Base-by-base conservation (phyloP, 2,329 filamentous ascomycete genomes). In the Sphaerulina musiva region DNA sequence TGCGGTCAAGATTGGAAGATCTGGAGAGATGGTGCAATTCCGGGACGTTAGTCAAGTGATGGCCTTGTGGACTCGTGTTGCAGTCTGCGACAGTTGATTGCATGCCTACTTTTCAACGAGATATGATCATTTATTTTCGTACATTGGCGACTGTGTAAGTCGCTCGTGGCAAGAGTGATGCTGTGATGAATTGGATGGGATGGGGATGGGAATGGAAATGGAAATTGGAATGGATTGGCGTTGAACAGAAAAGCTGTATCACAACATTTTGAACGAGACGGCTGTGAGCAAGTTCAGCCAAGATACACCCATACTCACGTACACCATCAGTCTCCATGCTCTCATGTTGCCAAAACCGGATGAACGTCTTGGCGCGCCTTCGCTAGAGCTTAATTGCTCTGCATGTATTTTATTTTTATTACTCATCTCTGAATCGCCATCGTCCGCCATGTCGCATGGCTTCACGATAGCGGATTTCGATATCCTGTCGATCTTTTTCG, bases 351-450 rank as follows among this genome's bases (percentile, higher is more conserved):
- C 12, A 12, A 2, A 29, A 26, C 40, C 14, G 40, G 40, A 23
- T 10, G 40, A 42, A 42, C 20, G 11, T 20, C 14, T 9, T 14
- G 26, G 26, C 3, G 5, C 26, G 5, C 6, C 6, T 7, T 29
- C 26, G 26, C 26, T 6, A 38, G 34, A 38, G 5, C 7, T 38
- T 29, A 7, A n/a, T 10, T 38, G 34, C 34, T 38, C 6, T 38
- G 26, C 6, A 29, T 2, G 41, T 43, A 6, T 10, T 20, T 20
- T 20, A 14, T 26, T n/a, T 20, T 12, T 9, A n/a, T 51, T 60
- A 67, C 69, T 95, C 91, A 69, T 96, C 91, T 60, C 81, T 80
- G 66, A 95, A 96, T 5, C 86, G 69, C 85, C 87, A 97, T 58
- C 80, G 77, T 0, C 91, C 91, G 4, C 81, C 83, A 2, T 81